These are phyloP conservation scores for Sonneratia caseolaris DNA, from an alignment of 345 rosid species.

Conservation along the genomic window DNA sequence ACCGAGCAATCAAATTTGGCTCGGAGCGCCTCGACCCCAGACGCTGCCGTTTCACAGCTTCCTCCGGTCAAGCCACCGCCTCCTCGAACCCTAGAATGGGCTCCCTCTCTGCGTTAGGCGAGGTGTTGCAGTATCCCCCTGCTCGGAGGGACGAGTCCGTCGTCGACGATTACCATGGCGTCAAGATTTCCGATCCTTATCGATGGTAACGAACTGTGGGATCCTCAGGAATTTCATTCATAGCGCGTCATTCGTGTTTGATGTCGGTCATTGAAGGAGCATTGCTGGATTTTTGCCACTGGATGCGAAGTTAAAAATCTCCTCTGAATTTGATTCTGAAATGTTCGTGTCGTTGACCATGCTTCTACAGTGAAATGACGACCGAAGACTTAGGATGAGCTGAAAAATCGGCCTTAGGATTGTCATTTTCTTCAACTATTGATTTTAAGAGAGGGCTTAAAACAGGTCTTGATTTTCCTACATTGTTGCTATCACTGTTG, in stretches of 20 bases:
- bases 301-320: neutral
- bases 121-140: constrained; percentile 39
- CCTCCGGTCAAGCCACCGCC: neutral
- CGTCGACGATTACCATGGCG: constrained; percentile 71
- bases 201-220: constrained; percentile 49
- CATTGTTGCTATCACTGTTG: neutral
- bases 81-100: constrained; percentile 34
- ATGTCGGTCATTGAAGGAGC: neutral
- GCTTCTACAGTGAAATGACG: neutral
- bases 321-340: neutral
- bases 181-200: constrained; percentile 66
- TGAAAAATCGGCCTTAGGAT: neutral
- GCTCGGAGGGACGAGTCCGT: constrained; percentile 67
- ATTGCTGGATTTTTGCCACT: neutral
- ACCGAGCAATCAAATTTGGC: neutral
- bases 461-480: neutral
- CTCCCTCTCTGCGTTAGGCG: constrained; percentile 31
- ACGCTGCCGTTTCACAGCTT: neutral
- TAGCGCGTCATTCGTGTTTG: neutral
- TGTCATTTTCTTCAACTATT: neutral
- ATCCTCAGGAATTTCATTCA: neutral
- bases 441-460: neutral
- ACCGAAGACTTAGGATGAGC: neutral
- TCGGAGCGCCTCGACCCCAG: neutral
- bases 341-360: neutral